Conservation (phyloP, 2,329 filamentous ascomycete species). For the Fusarium nisikadoi region DNA sequence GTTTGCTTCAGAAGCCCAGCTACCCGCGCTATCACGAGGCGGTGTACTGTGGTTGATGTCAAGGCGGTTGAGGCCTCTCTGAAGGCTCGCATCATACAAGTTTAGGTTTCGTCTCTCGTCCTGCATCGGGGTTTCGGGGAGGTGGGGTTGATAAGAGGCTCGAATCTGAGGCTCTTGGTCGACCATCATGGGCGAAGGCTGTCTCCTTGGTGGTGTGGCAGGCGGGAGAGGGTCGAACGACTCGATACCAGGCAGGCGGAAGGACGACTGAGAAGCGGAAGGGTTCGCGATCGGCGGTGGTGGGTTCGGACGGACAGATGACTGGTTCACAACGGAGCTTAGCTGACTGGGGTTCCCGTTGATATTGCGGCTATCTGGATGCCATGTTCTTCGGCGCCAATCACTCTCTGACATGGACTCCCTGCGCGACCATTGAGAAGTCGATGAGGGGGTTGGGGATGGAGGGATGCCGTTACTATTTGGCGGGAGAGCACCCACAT, state of each 20-base stretch:
- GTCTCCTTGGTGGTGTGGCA: conserved; percentile 70
- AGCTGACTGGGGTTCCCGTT: conserved; percentile 76
- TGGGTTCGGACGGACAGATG: conserved; percentile 65
- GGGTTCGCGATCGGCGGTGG: conserved; percentile 60
- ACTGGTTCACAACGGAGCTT: conserved; percentile 79
- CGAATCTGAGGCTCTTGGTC: conserved; percentile 63
- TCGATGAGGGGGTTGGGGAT: conserved; percentile 73
- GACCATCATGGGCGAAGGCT: conserved; percentile 80
- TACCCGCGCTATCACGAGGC: conserved; percentile 62
- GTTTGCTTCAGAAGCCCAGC: conserved; percentile 68
- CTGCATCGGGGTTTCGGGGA: conserved; percentile 46
- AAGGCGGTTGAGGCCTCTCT: conserved; percentile 73
- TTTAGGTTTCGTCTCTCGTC: conserved; percentile 63
- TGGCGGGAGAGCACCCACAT: conserved; percentile 65
- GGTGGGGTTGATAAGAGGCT: conserved; percentile 42
- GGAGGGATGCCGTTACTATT: conserved; percentile 69
- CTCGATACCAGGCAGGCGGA: conserved; percentile 88
- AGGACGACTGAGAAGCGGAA: conserved; percentile 64
- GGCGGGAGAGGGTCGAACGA: conserved; percentile 84
- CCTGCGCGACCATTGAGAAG: conserved; percentile 70
- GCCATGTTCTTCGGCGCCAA: conserved; percentile 89
- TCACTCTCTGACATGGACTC: conserved; percentile 79
- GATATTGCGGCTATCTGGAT: conserved; percentile 78
- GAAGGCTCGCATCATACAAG: conserved; percentile 73
- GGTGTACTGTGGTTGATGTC: conserved; percentile 68